Evolutionary conservation across 495 filamentous ascomycete species (phyloP), one percentile per base, ranked within the genome.

Genomic region (Penicillium canescens): DNA sequence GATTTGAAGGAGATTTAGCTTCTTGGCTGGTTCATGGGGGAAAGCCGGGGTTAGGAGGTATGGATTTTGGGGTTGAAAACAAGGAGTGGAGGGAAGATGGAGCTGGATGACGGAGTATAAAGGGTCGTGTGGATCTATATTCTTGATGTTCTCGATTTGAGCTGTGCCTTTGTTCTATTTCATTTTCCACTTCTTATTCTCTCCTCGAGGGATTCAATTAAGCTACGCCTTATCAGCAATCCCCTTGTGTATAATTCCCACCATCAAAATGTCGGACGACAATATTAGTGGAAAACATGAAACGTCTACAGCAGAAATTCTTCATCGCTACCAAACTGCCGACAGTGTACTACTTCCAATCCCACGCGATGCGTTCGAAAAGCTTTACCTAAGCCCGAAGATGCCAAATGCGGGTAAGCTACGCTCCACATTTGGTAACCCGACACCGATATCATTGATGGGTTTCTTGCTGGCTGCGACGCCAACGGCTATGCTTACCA

Each of bases 401-500:
- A 59, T 56, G 6, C 85, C 83, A 60, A 52, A 55, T 6, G 54
- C 61, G 0, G 63, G 65, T 2, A 67, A 71, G 21, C 40, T 73
- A 24, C 59, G 69, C 3, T 66, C 60, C 31, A 71, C 71, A 23
- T 82, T 89, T 56, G 86, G 81, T 12, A 90, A 90, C 54, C 87
- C 87, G 9, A 90, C 87, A 3, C 87, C 87, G 4, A 70, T 90
- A 74, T 88, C 79, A n/a, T 65, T 89, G 37, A 66, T 85, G 63
- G 86, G 88, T 20, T 87, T 90, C 73, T 62, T 90, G 35, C 64
- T 90, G 12, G 75, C 75, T 42, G 70, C 89, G 13, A 82, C 80
- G 0, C 88, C 87, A 1, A 72, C 87, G 12, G 81, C 82, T 6
- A 85, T 80, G 65, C 74, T 82, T 44, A 72, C 88, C 9, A 88